Percentiles rank a stretch among this genome's conserved stretches.
These are phyloP conservation scores for Choanephora cucurbitarum DNA, from an alignment of 371 early-diverging fungal species.

Conservation along the genomic window DNA sequence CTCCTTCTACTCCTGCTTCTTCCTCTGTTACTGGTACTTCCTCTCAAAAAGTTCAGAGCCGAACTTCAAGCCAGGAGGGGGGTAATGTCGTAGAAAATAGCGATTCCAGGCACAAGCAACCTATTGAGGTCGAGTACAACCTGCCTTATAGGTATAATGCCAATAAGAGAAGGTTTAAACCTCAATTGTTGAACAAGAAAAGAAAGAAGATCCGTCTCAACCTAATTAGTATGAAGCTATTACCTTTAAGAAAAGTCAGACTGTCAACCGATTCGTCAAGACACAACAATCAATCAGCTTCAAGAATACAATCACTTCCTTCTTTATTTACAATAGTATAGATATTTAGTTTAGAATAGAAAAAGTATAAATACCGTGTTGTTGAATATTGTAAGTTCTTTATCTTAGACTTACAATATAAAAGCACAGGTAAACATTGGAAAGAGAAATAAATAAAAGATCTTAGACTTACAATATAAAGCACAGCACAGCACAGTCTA, in stretches of 20 bases:
- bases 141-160: not conserved
- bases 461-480: not conserved
- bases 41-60: conserved; percentile 4
- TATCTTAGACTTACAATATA: not conserved
- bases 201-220: not conserved
- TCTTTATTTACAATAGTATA: not conserved
- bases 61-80: conserved; percentile 10
- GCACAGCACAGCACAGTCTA: not conserved
- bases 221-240: not conserved
- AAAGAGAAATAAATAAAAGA: not conserved
- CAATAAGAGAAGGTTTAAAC: not conserved
- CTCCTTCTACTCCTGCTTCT: not conserved
- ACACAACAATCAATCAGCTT: not conserved
- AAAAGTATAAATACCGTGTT: not conserved
- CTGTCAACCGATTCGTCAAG: not conserved
- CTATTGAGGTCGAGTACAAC: not conserved
- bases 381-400: not conserved
- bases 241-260: not conserved
- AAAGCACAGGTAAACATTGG: not conserved
- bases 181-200: not conserved
- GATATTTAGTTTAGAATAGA: not conserved
- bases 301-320: not conserved
- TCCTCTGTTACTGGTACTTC: not conserved
- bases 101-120: not conserved
- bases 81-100: conserved; percentile 2